Evolutionary conservation across 768 basidiomycete species (phyloP), one percentile per base, ranked within the genome.

Genomic region (Lentinula detonsa): DNA sequence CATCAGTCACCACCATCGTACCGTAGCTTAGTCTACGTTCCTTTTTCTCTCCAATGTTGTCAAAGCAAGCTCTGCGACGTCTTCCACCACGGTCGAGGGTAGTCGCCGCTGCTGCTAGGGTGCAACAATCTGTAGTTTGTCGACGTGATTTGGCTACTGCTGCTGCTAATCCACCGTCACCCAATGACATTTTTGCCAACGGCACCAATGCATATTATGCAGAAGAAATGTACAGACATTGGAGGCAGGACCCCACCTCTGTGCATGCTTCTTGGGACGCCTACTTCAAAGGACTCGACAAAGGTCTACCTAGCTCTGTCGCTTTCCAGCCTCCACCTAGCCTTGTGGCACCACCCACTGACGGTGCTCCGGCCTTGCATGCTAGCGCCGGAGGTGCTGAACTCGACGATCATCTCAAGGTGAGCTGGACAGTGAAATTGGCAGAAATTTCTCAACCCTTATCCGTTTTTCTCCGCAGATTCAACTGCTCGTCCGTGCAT

Each of bases 401-500:
- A 70, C 78, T 98, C 13, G 89, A 95, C 61, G 95, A 94, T 68
- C 96, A 98, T 75, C 76, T 99, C 60, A 99, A 97, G 83, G 96
- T 94, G 60, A 58, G 15, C 33, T 39, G 60, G 21, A 42, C 56
- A 13, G 31, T 48, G 60, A 5, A 63, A 34, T 34, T 45, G 31
- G 31, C 65, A 51, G 10, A 55, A 55, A 18, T 39, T 0, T 9
- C 35, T 55, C 53, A 37, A 28, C 5, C 21, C 13, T 28, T 21
- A 60, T 46, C 11, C 53, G 23, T 45, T 51, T 53, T n/a, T 51
- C 16, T n/a, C 63, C 21, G 23, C 34, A 98, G 96, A 89, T 94
- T 16, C 97, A 99, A 90, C 83, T 98, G 33, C 87, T 99, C 60
- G 94, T 98, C 57, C 90, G 97, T 60, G 97, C 97, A 3, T 99